Evolutionary conservation across 495 filamentous ascomycete genomes (phyloP).

Genomic region (Neurospora cerealis): DNA sequence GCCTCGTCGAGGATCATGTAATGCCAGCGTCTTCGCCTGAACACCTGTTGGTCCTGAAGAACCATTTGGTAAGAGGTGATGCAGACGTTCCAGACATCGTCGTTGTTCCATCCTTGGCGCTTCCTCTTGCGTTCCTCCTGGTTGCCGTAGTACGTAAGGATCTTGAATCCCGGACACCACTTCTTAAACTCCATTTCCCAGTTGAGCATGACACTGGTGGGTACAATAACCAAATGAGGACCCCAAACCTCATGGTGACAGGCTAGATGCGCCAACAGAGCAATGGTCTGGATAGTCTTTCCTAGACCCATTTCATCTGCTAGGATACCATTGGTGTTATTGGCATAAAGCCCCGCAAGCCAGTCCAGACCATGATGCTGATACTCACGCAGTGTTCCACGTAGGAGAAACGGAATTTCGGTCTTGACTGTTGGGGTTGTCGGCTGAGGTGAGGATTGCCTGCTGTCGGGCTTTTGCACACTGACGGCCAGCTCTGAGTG

Average conservation of each 20-base stretch:
- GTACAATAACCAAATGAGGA: conserved; percentile 90
- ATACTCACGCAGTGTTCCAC: conserved; percentile 90
- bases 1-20: conserved; percentile 99
- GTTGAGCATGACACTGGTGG: conserved; percentile 97
- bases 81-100: conserved; percentile 89
- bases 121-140: conserved; percentile 87
- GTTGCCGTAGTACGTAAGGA: conserved; percentile 91
- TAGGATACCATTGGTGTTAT: conserved; percentile 92
- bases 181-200: conserved; percentile 99
- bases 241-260: conserved; percentile 90
- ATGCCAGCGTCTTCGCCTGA: conserved; percentile 89
- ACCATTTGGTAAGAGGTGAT: conserved; percentile 96
- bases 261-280: conserved; percentile 85
- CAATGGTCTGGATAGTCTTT: conserved; percentile 98
- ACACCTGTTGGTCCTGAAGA: conserved; percentile 85
- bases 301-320: conserved; percentile 99
- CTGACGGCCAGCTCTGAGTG: conserved; percentile 46
- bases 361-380: conserved; percentile 95
- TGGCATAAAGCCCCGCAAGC: conserved; percentile 87
- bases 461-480: conserved; percentile 25
- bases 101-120: conserved; percentile 80
- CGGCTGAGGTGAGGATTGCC: conserved; percentile 32
- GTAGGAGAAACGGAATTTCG: conserved; percentile 75
- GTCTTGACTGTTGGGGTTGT: conserved; percentile 45
- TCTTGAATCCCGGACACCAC: conserved; percentile 97